phyloP scores from a whole-genome alignment of 108 stramenopile species.

The Skeletonema menzelii region DNA sequence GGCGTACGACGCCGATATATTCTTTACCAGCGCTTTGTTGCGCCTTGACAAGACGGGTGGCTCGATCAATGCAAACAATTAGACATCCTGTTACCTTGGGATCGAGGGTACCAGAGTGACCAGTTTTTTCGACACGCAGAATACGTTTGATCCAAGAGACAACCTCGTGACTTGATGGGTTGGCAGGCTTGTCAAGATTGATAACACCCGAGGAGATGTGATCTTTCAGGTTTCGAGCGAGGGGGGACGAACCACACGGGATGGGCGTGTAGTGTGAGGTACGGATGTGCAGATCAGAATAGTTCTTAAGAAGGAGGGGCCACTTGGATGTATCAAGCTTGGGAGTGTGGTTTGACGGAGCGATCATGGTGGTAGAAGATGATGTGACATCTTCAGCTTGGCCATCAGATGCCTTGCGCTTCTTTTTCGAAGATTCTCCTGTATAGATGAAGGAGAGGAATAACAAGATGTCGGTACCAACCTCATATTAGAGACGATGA shows the following conservation, averaged over 20 bases:
- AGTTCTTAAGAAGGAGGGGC: constrained; percentile 99
- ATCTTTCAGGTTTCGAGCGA: constrained; percentile 89
- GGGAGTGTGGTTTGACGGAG: constrained; percentile 80
- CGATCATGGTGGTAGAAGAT: constrained; percentile 64
- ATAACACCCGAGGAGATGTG: constrained; percentile 98
- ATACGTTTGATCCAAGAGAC: constrained; percentile 99
- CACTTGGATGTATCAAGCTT: constrained; percentile 94
- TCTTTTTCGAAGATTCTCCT: constrained; percentile 60
- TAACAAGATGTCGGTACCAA: background rate
- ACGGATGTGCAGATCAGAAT: constrained; percentile 94
- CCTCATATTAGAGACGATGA: background rate
- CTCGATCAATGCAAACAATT: constrained; percentile 99
- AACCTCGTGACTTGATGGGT: constrained; percentile 98
- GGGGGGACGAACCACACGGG: constrained; percentile 93
- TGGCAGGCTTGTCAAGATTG: constrained; percentile 99
- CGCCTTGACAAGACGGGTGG: constrained; percentile 98
- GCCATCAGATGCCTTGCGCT: constrained; percentile 74
- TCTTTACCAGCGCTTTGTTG: constrained; percentile 99
- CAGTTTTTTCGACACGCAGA: constrained; percentile 99
- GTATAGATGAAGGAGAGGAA: background rate
- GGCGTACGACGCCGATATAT: constrained; percentile 97
- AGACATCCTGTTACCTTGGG: constrained; percentile 99
- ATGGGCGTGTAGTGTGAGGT: constrained; percentile 99
- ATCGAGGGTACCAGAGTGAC: constrained; percentile 99
- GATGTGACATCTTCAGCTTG: constrained; percentile 28